Percentiles rank a stretch among this genome's conserved stretches.
These are phyloP conservation scores for Chlamydomonas applanata DNA, from an alignment of 139 green algal genomes.

Conservation along the genomic window DNA sequence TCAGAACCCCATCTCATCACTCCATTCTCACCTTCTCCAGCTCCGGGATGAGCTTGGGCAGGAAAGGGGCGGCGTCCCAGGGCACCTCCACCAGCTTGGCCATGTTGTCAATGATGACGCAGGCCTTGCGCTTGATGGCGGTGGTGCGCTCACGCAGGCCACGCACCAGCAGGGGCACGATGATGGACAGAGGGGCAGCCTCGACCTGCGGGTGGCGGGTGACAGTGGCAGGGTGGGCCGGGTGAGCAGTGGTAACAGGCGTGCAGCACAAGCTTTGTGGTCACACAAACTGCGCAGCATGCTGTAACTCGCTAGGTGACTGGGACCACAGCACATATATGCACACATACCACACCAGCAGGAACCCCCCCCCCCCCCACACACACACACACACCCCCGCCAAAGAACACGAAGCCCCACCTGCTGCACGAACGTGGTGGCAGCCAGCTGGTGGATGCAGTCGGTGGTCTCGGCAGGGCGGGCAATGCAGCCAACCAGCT, in stretches of 20 bases:
- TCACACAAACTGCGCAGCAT: too few species aligned
- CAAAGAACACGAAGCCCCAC: slow-evolving; percentile 16
- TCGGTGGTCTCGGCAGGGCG: slow-evolving; percentile 69
- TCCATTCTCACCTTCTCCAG: slow-evolving; percentile 60
- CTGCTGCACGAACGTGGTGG: slow-evolving; percentile 88
- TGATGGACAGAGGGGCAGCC: slow-evolving; percentile 79
- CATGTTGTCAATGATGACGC: slow-evolving; percentile 93
- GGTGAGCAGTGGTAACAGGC: neutral
- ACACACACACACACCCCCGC: neutral
- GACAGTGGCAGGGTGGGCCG: neutral
- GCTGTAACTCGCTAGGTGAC: too few species aligned
- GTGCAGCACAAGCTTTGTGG: too few species aligned
- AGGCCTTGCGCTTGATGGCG: slow-evolving; percentile 87
- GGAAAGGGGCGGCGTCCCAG: slow-evolving; percentile 78
- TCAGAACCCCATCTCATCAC: too few species aligned
- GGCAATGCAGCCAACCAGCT: slow-evolving; percentile 78
- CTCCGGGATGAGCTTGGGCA: slow-evolving; percentile 76
- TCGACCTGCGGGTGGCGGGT: slow-evolving; percentile 55
- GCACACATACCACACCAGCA: neutral
- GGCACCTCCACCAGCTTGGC: slow-evolving; percentile 90
- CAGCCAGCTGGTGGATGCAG: slow-evolving; percentile 87
- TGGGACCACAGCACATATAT: too few species aligned
- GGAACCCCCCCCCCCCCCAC: too few species aligned
- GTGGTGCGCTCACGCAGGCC: slow-evolving; percentile 82
- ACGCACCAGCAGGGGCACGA: slow-evolving; percentile 85